phyloP scores from a whole-genome alignment of 495 filamentous ascomycete species.

The Penicillium roqueforti region DNA sequence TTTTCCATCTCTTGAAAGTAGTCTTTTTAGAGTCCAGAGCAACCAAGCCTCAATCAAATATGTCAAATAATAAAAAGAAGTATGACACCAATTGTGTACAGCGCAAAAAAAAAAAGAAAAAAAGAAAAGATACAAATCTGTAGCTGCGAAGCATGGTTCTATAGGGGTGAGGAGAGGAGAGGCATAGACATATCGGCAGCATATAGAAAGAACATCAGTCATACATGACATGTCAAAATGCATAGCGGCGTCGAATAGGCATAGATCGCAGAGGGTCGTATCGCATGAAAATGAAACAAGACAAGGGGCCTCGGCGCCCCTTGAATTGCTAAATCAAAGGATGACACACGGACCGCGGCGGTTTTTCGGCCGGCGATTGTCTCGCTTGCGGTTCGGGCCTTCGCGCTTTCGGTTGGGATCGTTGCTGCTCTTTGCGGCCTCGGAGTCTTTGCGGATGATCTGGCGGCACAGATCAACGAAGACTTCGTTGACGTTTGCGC shows the following conservation, averaged over 20 bases:
- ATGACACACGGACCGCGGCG: slow-evolving; percentile 43
- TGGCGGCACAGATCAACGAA: slow-evolving; percentile 91
- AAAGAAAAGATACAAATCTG: slow-evolving; percentile 19
- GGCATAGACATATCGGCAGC: slow-evolving; percentile 19
- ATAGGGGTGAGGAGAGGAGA: slow-evolving; percentile 13
- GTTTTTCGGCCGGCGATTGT: slow-evolving; percentile 24
- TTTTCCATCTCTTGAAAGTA: slow-evolving; percentile 13
- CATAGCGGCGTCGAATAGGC: slow-evolving; percentile 9
- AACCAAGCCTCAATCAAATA: slow-evolving; percentile 9
- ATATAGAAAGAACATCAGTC: slow-evolving; percentile 19
- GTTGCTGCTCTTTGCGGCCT: slow-evolving; percentile 42
- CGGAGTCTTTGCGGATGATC: slow-evolving; percentile 72
- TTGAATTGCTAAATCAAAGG: slow-evolving; percentile 25
- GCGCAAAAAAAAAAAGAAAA: slow-evolving; percentile 18
- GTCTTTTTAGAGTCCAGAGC: slow-evolving; percentile 21
- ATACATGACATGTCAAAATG: slow-evolving; percentile 23
- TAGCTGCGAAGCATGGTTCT: slow-evolving; percentile 23
- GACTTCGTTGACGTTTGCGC: slow-evolving; percentile 90
- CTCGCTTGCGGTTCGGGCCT: slow-evolving; percentile 29
- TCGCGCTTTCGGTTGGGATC: slow-evolving; percentile 40
- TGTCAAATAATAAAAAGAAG: slow-evolving; percentile 12
- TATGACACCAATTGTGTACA: slow-evolving; percentile 8
- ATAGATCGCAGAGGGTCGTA: slow-evolving; percentile 4
- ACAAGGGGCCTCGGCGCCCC: not conserved
- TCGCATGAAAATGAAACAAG: slow-evolving; percentile 9